Conservation (phyloP, 2,329 filamentous ascomycete genomes). For the Pseudogymnoascus sp. region DNA sequence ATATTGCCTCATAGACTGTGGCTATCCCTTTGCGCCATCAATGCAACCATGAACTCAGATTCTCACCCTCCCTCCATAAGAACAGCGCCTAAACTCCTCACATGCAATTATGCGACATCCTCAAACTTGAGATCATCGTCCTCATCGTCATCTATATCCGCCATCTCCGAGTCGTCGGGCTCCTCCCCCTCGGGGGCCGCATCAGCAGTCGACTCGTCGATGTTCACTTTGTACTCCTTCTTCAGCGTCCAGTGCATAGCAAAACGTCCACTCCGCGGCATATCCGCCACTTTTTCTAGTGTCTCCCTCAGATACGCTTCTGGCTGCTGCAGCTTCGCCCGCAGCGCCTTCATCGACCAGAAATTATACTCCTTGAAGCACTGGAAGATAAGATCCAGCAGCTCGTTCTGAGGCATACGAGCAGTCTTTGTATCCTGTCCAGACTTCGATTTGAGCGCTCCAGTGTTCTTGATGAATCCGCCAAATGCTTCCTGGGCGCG, state of each 20-base stretch:
- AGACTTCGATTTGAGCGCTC: slow-evolving; percentile 49
- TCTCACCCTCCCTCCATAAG: slow-evolving; percentile 10
- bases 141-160: slow-evolving; percentile 50
- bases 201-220: slow-evolving; percentile 46
- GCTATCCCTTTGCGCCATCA: neutral
- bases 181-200: slow-evolving; percentile 32
- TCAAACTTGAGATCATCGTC: slow-evolving; percentile 69
- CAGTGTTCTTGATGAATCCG: slow-evolving; percentile 49
- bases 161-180: slow-evolving; percentile 40
- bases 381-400: slow-evolving; percentile 76
- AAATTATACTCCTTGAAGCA: slow-evolving; percentile 83
- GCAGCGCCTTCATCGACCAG: slow-evolving; percentile 88
- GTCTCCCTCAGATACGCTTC: slow-evolving; percentile 87
- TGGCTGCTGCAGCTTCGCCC: slow-evolving; percentile 70
- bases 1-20: neutral
- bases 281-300: slow-evolving; percentile 71
- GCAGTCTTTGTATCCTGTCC: slow-evolving; percentile 74
- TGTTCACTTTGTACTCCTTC: slow-evolving; percentile 55
- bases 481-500: slow-evolving; percentile 38
- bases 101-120: slow-evolving; percentile 45
- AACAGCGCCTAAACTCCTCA: slow-evolving; percentile 17
- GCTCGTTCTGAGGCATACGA: slow-evolving; percentile 80
- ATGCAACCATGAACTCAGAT: neutral
- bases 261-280: slow-evolving; percentile 78
- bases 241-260: slow-evolving; percentile 80